Percentiles rank a stretch among this genome's conserved stretches.
Conservation (phyloP, 805 yeast genomes). For the Candida glaebosa region DNA sequence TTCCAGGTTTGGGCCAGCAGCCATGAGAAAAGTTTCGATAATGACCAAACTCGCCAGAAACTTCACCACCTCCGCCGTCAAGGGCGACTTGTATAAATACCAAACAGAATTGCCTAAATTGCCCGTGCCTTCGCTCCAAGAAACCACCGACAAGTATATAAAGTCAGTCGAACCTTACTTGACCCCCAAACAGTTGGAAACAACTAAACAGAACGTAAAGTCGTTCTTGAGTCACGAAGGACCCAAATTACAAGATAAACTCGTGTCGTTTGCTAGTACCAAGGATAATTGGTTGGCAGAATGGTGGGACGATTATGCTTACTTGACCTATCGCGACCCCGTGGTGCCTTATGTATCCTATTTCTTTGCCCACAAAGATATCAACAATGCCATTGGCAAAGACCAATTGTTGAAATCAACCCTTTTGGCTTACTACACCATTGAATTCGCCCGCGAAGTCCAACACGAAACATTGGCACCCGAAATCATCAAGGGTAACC, state of each 20-base stretch:
- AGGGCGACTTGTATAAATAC: conserved; percentile 68
- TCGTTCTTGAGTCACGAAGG: conserved; percentile 68
- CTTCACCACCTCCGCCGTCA: conserved; percentile 29
- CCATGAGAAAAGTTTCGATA: background rate
- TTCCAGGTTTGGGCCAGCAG: background rate
- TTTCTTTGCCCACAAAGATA: conserved; percentile 79
- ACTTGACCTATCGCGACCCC: conserved; percentile 87
- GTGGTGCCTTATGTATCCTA: conserved; percentile 93
- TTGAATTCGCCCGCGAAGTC: conserved; percentile 62
- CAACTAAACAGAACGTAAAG: conserved; percentile 54
- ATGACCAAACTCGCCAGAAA: background rate
- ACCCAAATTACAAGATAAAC: conserved; percentile 62
- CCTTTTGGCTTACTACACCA: conserved; percentile 62
- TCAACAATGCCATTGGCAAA: conserved; percentile 52
- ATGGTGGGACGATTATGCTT: conserved; percentile 94
- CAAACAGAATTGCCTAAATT: conserved; percentile 75
- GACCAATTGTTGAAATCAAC: conserved; percentile 74
- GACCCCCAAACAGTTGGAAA: conserved; percentile 46
- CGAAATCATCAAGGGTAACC: conserved; percentile 70
- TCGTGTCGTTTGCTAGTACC: conserved; percentile 52
- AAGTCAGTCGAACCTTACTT: conserved; percentile 69
- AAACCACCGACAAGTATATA: conserved; percentile 68
- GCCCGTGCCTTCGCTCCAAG: conserved; percentile 80
- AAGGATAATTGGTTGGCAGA: conserved; percentile 86
- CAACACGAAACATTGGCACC: conserved; percentile 76